A percentile compares a stretch with the other conserved stretches of the same genome.
phyloP scores from a whole-genome alignment of 169 alveolate species.

The Plasmodium billcollinsi region DNA sequence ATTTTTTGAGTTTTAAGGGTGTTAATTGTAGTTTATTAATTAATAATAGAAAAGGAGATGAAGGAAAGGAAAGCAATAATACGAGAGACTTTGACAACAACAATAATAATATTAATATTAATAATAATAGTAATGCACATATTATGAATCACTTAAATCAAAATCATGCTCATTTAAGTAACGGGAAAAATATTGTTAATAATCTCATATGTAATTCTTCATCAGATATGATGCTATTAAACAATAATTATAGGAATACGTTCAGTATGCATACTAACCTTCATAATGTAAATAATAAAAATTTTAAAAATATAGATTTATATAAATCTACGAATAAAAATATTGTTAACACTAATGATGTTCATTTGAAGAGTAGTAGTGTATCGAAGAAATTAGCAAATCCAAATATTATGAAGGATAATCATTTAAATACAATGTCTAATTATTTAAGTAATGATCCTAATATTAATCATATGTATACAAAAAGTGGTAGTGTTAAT shows the following conservation, averaged over 20 bases:
- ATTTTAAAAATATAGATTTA: conserved; percentile 35
- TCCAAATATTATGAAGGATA: conserved; percentile 33
- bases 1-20: conserved; percentile 15
- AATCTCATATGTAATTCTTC: background rate
- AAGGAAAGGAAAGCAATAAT: conserved; percentile 6
- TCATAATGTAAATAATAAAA: conserved; percentile 16
- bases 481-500: conserved; percentile 8
- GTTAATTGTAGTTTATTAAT: conserved; percentile 17
- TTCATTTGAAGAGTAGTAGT: conserved; percentile 12
- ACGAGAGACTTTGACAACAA: background rate
- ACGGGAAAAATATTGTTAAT: background rate
- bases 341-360: conserved; percentile 15
- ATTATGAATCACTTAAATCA: background rate
- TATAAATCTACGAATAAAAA: conserved; percentile 10
- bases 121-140: conserved; percentile 2
- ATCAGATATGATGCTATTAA: too few relatives aligned
- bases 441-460: conserved; percentile 28
- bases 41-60: conserved; percentile 47
- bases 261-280: conserved; percentile 6
- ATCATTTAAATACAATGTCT: conserved; percentile 17
- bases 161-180: background rate
- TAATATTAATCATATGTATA: conserved; percentile 22
- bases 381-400: conserved; percentile 20
- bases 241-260: too few relatives aligned
- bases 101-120: background rate